Base-by-base conservation (phyloP, 495 filamentous ascomycete species). In the Tuber aestivum region DNA sequence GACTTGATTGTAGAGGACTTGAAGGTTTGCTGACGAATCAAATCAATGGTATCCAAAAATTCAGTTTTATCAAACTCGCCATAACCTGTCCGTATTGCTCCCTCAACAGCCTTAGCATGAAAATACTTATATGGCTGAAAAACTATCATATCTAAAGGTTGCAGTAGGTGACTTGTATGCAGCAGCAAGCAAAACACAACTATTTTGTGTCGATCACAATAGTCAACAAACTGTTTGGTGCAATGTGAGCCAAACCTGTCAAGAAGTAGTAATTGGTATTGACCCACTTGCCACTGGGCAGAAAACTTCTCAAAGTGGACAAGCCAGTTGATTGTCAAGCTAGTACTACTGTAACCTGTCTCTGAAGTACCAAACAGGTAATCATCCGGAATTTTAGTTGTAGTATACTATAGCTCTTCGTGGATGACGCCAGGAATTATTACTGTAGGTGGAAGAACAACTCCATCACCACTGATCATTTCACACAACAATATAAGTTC, bases 271-370 rank as follows among this genome's bases (percentile, higher is more conserved):
- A n/a, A n/a, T n/a, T n/a, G n/a, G n/a, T n/a, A n/a, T n/a, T n/a
- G n/a, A n/a, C n/a, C n/a, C n/a, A n/a, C n/a, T n/a, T n/a, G n/a
- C n/a, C n/a, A n/a, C n/a, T n/a, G n/a, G n/a, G n/a, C n/a, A n/a
- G n/a, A n/a, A n/a, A n/a, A n/a, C n/a, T n/a, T n/a, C n/a, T n/a
- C n/a, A n/a, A n/a, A n/a, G n/a, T n/a, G n/a, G n/a, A n/a, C n/a
- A 44, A 69, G n/a, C 50, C 18, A 79, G 16, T 41, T 35, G n/a
- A 65, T 41, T 6, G 41, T 70, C 41, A 48, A 70, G 68, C 72
- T 45, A 77, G 74, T 50, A 75, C 74, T 76, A 40, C 35, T 45
- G 42, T 70, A 79, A 27, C 76, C 78, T 71, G 76, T 75, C 35
- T 71, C 77, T 44, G 44, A 78, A 50, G 50, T 44, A 10, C 14